Conservation (phyloP, 257 asterid genomes). For the Scutellaria baicalensis region DNA sequence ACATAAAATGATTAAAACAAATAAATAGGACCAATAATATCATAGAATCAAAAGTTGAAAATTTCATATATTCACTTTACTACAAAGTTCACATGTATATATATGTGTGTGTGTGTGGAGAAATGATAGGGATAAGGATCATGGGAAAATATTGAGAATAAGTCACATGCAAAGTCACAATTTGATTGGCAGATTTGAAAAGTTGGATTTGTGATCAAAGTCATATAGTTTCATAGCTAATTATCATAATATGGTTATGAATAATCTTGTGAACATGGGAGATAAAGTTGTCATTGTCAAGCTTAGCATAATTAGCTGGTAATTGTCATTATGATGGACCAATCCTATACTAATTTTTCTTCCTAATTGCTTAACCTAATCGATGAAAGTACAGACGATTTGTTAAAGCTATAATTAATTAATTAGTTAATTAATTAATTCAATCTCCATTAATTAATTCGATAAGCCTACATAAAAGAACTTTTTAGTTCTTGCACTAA, state of each 20-base stretch:
- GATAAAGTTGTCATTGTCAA: constrained; percentile 27
- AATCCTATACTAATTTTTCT: constrained; percentile 16
- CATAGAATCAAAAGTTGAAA: too few relatives aligned
- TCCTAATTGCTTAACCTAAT: constrained; percentile 17
- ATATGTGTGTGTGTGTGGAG: constrained; percentile 25
- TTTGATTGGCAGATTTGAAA: constrained; percentile 12
- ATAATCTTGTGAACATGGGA: constrained; percentile 20
- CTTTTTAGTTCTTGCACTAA: not conserved
- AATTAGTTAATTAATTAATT: too few relatives aligned
- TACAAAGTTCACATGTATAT: constrained; percentile 28
- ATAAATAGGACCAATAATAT: too few relatives aligned
- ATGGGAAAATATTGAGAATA: constrained; percentile 12
- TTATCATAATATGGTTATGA: constrained; percentile 7
- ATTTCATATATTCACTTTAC: not conserved
- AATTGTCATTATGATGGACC: constrained; percentile 20
- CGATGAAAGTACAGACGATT: not conserved
- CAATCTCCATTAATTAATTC: not conserved
- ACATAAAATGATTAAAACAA: too few relatives aligned
- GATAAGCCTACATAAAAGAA: not conserved
- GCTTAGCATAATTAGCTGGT: constrained; percentile 22
- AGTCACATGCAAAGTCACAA: constrained; percentile 29
- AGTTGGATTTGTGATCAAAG: constrained; percentile 9
- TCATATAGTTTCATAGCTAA: not conserved
- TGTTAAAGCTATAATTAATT: constrained; percentile 11
- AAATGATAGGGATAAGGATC: constrained; percentile 1